Conservation (phyloP, 2,329 filamentous ascomycete species). For the Passalora sequoiae region DNA sequence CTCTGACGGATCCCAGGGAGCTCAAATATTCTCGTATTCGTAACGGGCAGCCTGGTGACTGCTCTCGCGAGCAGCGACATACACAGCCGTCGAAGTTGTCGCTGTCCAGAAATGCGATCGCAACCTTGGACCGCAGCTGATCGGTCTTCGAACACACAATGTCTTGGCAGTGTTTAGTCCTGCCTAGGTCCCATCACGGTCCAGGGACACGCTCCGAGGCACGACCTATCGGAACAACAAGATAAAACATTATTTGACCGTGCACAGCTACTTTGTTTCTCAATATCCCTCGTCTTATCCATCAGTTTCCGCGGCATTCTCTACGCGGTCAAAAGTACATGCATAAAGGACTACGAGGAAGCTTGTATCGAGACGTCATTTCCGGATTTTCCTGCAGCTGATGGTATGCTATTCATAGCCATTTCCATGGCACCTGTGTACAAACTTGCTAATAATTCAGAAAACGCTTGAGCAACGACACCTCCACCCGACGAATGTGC, state of each 20-base stretch:
- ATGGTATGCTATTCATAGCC: neutral
- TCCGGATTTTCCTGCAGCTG: no score
- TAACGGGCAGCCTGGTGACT: conserved; percentile 14
- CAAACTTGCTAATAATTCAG: neutral
- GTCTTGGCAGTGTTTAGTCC: no score
- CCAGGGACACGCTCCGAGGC: no score
- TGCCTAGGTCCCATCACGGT: no score
- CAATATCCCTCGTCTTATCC: neutral
- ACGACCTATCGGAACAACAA: neutral
- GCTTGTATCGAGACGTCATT: no score
- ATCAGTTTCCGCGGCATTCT: conserved; percentile 4
- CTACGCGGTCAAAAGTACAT: neutral
- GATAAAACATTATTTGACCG: neutral
- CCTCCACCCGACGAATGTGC: neutral
- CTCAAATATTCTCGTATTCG: conserved; percentile 9
- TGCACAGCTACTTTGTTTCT: neutral
- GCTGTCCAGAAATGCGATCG: neutral
- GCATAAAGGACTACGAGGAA: no score
- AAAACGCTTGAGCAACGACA: neutral
- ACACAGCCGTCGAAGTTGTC: neutral
- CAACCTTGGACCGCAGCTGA: neutral
- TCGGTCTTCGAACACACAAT: neutral
- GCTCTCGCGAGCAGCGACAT: conserved; percentile 20
- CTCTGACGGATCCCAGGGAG: neutral
- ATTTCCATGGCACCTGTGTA: neutral